These are phyloP conservation scores for Trichoderma breve DNA, from an alignment of 2,329 filamentous ascomycete species.

Conservation along the genomic window DNA sequence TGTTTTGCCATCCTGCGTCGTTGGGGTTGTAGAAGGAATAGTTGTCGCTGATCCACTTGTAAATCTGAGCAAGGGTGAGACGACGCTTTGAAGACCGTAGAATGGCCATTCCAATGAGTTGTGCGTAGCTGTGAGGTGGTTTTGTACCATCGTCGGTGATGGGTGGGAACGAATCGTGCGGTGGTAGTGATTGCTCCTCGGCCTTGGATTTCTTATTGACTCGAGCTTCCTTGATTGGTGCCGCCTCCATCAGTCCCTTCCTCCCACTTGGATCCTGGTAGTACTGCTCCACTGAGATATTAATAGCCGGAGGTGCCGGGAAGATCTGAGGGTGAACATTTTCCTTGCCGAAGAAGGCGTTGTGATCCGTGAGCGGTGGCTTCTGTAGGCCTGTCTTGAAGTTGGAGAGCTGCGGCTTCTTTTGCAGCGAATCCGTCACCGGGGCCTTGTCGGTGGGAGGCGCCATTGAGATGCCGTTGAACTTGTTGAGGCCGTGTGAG, in stretches of 20 bases:
- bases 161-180: constrained; percentile 74
- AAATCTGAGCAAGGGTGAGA: constrained; percentile 90
- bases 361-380: constrained; percentile 39
- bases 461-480: constrained; percentile 67
- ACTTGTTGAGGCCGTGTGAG: constrained; percentile 50
- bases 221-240: constrained; percentile 67
- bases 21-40: constrained; percentile 82
- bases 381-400: constrained; percentile 58
- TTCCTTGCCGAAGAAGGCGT: constrained; percentile 53
- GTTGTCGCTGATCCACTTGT: constrained; percentile 98
- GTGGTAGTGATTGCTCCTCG: constrained; percentile 58
- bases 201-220: constrained; percentile 66
- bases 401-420: constrained; percentile 61
- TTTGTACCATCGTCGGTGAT: constrained; percentile 86
- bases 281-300: constrained; percentile 51
- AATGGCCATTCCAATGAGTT: constrained; percentile 95
- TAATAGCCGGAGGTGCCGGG: constrained; percentile 46
- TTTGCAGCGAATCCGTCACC: constrained; percentile 65
- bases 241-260: constrained; percentile 68
- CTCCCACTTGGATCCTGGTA: constrained; percentile 55
- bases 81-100: constrained; percentile 78
- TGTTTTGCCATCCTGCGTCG: constrained; percentile 96
- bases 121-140: constrained; percentile 89
- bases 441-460: constrained; percentile 57
- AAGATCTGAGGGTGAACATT: constrained; percentile 54